These are phyloP conservation scores for Ophioceras dolichostomum DNA, from an alignment of 2,329 filamentous ascomycete species.

Conservation along the genomic window DNA sequence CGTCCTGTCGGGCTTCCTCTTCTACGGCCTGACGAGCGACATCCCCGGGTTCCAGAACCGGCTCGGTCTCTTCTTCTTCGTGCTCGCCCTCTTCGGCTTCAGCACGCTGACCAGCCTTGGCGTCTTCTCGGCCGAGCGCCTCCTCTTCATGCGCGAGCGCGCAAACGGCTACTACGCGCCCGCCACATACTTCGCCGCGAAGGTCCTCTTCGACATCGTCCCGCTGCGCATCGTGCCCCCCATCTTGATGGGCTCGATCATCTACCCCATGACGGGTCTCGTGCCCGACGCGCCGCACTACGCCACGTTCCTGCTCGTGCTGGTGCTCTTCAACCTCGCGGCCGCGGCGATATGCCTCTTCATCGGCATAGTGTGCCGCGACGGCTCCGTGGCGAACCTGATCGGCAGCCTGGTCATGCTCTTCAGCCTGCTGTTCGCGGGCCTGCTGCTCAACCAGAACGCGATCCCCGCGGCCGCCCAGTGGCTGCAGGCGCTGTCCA, in stretches of 20 bases:
- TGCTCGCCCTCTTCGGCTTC: conserved; percentile 91
- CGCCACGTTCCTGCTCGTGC: conserved; percentile 78
- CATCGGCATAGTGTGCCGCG: conserved; percentile 90
- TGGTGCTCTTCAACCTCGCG: conserved; percentile 92
- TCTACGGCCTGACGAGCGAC: conserved; percentile 92
- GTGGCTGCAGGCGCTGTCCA: conserved; percentile 89
- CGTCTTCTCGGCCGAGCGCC: conserved; percentile 81
- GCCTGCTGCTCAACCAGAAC: conserved; percentile 86
- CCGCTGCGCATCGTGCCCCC: conserved; percentile 90
- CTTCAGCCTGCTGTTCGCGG: conserved; percentile 89
- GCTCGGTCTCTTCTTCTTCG: conserved; percentile 93
- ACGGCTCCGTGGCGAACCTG: conserved; percentile 81
- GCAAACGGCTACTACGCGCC: conserved; percentile 96
- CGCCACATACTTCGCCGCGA: conserved; percentile 85
- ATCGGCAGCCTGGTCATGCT: conserved; percentile 95
- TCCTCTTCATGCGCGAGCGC: conserved; percentile 84
- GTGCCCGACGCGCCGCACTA: conserved; percentile 75
- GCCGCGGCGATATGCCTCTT: conserved; percentile 90
- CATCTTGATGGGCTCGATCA: conserved; percentile 86
- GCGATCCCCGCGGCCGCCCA: conserved; percentile 74
- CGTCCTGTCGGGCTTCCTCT: conserved; percentile 87
- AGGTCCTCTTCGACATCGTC: conserved; percentile 96
- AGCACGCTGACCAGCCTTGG: conserved; percentile 88
- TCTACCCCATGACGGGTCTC: conserved; percentile 96
- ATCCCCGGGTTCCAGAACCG: conserved; percentile 97